Percentiles rank a stretch among this genome's conserved stretches.
phyloP scores from a whole-genome alignment of 768 basidiomycete species.

The Peribolospora kevripleyi region DNA sequence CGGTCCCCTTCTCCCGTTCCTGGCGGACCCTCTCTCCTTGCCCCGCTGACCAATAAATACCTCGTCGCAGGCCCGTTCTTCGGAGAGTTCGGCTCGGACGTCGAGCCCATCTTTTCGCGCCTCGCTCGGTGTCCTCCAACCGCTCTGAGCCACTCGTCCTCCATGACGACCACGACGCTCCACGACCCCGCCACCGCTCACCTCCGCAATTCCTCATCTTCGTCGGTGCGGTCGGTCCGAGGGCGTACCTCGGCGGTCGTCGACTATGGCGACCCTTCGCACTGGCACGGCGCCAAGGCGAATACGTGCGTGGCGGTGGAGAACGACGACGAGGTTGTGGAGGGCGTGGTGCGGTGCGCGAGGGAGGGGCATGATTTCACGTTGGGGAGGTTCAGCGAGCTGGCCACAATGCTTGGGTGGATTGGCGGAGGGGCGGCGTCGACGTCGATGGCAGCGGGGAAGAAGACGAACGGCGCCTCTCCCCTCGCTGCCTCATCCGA shows the following conservation, averaged over 20 bases:
- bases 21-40: too few species aligned
- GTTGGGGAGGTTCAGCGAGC: slow-evolving; percentile 58
- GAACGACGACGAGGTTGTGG: slow-evolving; percentile 43
- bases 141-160: too few species aligned
- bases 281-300: slow-evolving; percentile 67
- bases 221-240: slow-evolving; percentile 18
- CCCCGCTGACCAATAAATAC: not conserved
- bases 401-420: slow-evolving; percentile 27
- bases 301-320: slow-evolving; percentile 49
- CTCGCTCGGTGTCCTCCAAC: slow-evolving; percentile 31
- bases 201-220: too few species aligned
- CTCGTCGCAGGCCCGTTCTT: slow-evolving; percentile 34
- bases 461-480: too few species aligned
- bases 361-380: slow-evolving; percentile 44
- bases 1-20: not conserved
- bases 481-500: too few species aligned
- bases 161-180: not conserved
- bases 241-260: slow-evolving; percentile 37
- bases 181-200: not conserved
- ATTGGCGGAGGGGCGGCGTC: too few species aligned
- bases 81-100: slow-evolving; percentile 64
- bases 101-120: slow-evolving; percentile 69
- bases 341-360: too few species aligned
- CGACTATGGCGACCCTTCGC: slow-evolving; percentile 58
- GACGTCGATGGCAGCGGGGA: too few species aligned